Percentiles rank a stretch among this genome's conserved stretches.
Conservation (phyloP, 257 asterid genomes). For the Gynochthodes officinalis region DNA sequence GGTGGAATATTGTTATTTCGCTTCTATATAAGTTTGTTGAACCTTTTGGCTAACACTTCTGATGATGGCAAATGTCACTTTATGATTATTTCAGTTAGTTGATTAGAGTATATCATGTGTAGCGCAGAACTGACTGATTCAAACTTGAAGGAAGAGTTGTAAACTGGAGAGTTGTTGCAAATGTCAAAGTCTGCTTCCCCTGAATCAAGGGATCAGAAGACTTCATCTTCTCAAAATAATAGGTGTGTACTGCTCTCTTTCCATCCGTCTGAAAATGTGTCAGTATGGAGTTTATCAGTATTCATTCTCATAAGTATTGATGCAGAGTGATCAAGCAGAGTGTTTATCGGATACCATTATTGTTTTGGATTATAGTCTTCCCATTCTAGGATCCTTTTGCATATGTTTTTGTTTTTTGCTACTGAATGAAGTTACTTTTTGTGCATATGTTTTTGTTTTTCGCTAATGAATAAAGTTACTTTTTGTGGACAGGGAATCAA, state of each 20-base stretch:
- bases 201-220: constrained; percentile 34
- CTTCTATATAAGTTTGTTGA: background rate
- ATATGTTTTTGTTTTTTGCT: background rate
- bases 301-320: background rate
- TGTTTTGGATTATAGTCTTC: background rate
- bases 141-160: constrained; percentile 41
- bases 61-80: background rate
- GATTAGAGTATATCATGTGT: background rate
- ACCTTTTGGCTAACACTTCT: background rate
- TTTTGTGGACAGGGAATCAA: constrained; percentile 52
- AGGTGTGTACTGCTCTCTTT: constrained; percentile 38
- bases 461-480: constrained; percentile 7
- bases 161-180: constrained; percentile 41
- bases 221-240: constrained; percentile 40
- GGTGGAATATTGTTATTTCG: background rate
- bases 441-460: background rate
- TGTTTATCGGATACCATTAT: background rate
- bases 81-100: background rate
- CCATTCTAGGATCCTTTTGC: no score
- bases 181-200: constrained; percentile 58
- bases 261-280: constrained; percentile 6
- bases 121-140: constrained; percentile 20
- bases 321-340: no score
- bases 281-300: background rate
- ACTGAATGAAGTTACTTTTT: background rate